Percentiles rank a stretch among this genome's conserved stretches.
phyloP scores from a whole-genome alignment of 1,284 basidiomycete genomes.

The Tilletiopsis washingtonensis region DNA sequence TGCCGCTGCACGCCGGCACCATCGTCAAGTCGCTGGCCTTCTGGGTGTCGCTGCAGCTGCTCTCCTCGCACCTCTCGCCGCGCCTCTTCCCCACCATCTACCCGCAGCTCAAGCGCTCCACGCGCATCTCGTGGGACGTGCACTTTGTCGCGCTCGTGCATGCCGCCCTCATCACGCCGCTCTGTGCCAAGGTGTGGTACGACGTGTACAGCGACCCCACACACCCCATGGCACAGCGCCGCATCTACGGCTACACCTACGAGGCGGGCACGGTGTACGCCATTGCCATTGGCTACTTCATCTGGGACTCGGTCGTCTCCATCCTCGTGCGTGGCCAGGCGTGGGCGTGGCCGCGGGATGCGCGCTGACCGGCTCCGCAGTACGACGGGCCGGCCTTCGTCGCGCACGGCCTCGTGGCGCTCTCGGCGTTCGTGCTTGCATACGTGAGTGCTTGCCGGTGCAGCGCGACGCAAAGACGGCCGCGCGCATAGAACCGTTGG shows the following conservation, averaged over 20 bases:
- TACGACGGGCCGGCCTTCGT: slow-evolving; percentile 48
- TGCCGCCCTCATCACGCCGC: slow-evolving; percentile 30
- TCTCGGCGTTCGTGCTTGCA: slow-evolving; percentile 39
- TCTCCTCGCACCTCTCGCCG: slow-evolving; percentile 38
- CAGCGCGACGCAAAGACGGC: background rate
- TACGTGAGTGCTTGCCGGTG: slow-evolving; percentile 11
- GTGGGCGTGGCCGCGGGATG: no score
- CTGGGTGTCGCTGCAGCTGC: slow-evolving; percentile 40
- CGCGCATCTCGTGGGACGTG: slow-evolving; percentile 46
- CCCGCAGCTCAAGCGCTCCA: slow-evolving; percentile 28
- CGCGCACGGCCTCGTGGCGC: slow-evolving; percentile 45
- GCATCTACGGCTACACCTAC: slow-evolving; percentile 42
- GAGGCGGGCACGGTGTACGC: slow-evolving; percentile 34
- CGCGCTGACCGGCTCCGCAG: no score
- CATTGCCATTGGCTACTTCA: slow-evolving; percentile 40
- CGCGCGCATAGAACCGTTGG: no score
- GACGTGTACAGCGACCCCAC: slow-evolving; percentile 16
- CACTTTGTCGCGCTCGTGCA: slow-evolving; percentile 45
- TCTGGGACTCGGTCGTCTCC: slow-evolving; percentile 46
- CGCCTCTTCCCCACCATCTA: slow-evolving; percentile 39
- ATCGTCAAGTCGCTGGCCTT: slow-evolving; percentile 34
- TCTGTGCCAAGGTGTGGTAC: slow-evolving; percentile 28
- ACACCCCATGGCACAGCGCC: slow-evolving; percentile 19
- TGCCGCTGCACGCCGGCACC: slow-evolving; percentile 33
- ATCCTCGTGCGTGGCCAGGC: slow-evolving; percentile 7